Evolutionary conservation across 2,329 filamentous ascomycete genomes (phyloP), one percentile per base, ranked within the genome.

Genomic region (Botrytis aclada): DNA sequence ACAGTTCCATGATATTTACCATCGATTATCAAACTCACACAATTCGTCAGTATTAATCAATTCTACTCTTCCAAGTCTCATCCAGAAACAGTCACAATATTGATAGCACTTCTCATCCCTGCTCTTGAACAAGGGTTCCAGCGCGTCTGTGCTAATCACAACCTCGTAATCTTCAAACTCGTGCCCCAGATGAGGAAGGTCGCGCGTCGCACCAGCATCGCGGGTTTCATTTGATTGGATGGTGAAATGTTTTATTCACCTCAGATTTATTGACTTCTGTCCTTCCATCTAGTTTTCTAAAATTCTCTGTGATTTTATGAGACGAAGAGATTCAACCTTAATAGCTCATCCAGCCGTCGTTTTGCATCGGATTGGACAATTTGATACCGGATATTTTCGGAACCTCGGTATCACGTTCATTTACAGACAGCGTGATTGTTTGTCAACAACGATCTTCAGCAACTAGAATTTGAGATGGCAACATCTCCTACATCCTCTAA

Each of bases 401-500:
- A 71, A 41, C 69, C 69, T 71, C 58, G 69, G 69, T 56, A 65
- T 65, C 60, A 56, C 69, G 45, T 65, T 71, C 69, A 56, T 54
- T 18, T 56, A 37, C 47, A 1, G 29, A 8, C 43, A 65, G 43
- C 29, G 29, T 56, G 3, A 56, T 41, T 56, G 29, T 32, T 51
- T 56, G 29, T 41, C 25, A 12, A 71, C 20, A n/a, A 41, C 7
- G 32, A 20, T 29, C 14, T 39, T 16, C 34, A 41, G 7, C 10
- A 9, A 56, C 22, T 9, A 51, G 20, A 64, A 37, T 47, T 56
- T 20, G 45, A 71, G 10, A 71, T 71, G 69, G 69, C 41, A 9
- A 54, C 60, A 32, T 65, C 43, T 71, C 45, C 69, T 54, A 43
- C 69, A 9, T 37, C 45, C n/a, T 18, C 18, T 41, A 71, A n/a